Base-by-base conservation (phyloP, 2,329 filamentous ascomycete genomes). In the Davidsoniella virescens region DNA sequence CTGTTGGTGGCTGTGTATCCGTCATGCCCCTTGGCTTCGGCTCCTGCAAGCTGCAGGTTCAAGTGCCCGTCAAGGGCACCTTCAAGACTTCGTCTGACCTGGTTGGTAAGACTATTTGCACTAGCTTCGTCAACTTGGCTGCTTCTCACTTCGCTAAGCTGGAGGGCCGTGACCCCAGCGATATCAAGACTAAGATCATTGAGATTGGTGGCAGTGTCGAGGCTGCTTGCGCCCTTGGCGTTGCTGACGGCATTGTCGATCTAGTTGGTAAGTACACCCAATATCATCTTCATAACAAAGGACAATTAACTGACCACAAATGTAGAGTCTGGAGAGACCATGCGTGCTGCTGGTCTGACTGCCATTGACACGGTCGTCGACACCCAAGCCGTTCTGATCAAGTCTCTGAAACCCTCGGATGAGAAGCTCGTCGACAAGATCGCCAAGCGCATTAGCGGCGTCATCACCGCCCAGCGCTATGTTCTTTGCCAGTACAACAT, bases 401-500 rank as follows among this genome's bases (percentile, higher is more conserved):
- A 90, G 70, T 94, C 87, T 40, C 87, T 82, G 62, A 76, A 80
- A 52, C 82, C 88, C 4, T 84, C 82, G 54, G 85, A 94, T 65
- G 76, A 79, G 3, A 78, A 80, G 55, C 72, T 95, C 52, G 82
- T 96, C 50, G 77, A 90, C 18, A 72, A 94, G 52, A 93, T 98
- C 60, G 77, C 84, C 25, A 82, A 82, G 9, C 80, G 92, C 59
- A 94, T 98, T 61, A 76, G 78, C 53, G 92, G 92, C 64, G 88
- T 98, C 55, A 96, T 98, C 62, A 90, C 87, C 40, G 92, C 92
- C 8, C 87, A 98, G 68, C 82, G 80, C 65, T 96, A 84, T 62
- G 87, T 96, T 25, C 77, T 96, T 26, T 96, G 92, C 70, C 87
- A 93, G 62, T 98, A 96, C 73, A 98, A 98, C 67, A 78, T 96